Conservation (phyloP, 306 rosid species). For the Corylus heterophylla region DNA sequence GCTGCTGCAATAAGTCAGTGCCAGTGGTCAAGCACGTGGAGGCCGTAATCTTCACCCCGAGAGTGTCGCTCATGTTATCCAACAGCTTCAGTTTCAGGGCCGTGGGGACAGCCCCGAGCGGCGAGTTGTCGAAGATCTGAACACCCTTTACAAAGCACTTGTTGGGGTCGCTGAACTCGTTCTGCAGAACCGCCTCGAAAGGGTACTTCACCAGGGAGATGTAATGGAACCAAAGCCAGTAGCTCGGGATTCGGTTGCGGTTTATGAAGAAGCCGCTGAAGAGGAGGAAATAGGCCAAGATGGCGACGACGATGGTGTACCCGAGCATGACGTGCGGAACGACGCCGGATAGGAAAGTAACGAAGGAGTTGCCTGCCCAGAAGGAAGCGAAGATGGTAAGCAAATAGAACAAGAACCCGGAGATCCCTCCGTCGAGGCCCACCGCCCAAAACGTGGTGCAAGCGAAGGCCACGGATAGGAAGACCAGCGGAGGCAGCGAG, state of each 20-base stretch:
- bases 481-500: slow-evolving; percentile 47
- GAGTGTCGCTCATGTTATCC: slow-evolving; percentile 56
- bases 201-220: slow-evolving; percentile 84
- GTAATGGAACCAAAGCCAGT: slow-evolving; percentile 98
- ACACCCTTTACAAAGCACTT: slow-evolving; percentile 80
- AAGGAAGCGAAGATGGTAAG: slow-evolving; percentile 66
- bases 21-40: slow-evolving; percentile 89
- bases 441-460: slow-evolving; percentile 83
- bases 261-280: slow-evolving; percentile 95
- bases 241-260: slow-evolving; percentile 69
- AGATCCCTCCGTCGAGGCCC: slow-evolving; percentile 77
- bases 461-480: slow-evolving; percentile 63
- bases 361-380: slow-evolving; percentile 96
- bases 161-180: slow-evolving; percentile 55
- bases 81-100: slow-evolving; percentile 58
- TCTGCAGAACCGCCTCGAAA: slow-evolving; percentile 72
- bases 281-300: slow-evolving; percentile 78
- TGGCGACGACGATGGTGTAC: slow-evolving; percentile 81
- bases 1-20: slow-evolving; percentile 59
- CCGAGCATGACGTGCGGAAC: slow-evolving; percentile 97
- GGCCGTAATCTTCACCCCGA: slow-evolving; percentile 59
- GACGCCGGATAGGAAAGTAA: slow-evolving; percentile 79
- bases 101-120: slow-evolving; percentile 49
- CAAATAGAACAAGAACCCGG: slow-evolving; percentile 68
- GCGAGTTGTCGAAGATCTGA: slow-evolving; percentile 83